Evolutionary conservation across 345 rosid species (phyloP).

Genomic region (Acer yangbiense): DNA sequence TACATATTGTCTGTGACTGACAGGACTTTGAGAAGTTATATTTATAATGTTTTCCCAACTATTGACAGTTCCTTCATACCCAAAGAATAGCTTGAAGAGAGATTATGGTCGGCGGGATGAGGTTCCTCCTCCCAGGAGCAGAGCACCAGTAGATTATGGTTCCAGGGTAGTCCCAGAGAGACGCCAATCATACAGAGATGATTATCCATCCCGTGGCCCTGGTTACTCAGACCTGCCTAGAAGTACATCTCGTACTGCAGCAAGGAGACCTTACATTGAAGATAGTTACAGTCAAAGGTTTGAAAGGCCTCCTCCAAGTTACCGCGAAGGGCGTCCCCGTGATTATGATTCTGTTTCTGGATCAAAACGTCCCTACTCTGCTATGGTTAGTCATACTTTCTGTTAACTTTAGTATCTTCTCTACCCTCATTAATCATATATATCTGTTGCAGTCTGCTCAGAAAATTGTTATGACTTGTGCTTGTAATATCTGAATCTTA

Average conservation of each 20-base stretch:
- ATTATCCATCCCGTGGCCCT: conserved; percentile 69
- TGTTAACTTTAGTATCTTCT: not conserved
- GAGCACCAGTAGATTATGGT: conserved; percentile 73
- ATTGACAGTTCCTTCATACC: conserved; percentile 66
- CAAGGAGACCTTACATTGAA: conserved; percentile 80
- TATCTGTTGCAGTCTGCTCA: not conserved
- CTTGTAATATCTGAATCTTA: conserved; percentile 32
- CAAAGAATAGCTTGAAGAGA: conserved; percentile 76
- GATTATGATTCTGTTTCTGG: conserved; percentile 86
- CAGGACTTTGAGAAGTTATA: not conserved
- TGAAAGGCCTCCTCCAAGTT: conserved; percentile 80
- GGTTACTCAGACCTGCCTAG: conserved; percentile 76
- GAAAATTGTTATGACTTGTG: conserved; percentile 1
- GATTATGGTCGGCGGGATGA: conserved; percentile 80
- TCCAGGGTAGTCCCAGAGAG: conserved; percentile 79
- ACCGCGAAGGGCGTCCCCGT: conserved; percentile 76
- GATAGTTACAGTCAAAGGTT: conserved; percentile 77
- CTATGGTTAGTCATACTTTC: conserved; percentile 59
- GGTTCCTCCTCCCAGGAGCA: conserved; percentile 80
- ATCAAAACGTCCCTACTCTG: conserved; percentile 85
- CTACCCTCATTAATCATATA: not conserved
- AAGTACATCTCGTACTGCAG: conserved; percentile 60
- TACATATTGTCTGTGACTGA: not conserved
- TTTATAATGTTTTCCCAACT: conserved; percentile 13
- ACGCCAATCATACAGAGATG: conserved; percentile 74